Conservation (phyloP, 306 rosid genomes). For the Glycyrrhiza uralensis region DNA sequence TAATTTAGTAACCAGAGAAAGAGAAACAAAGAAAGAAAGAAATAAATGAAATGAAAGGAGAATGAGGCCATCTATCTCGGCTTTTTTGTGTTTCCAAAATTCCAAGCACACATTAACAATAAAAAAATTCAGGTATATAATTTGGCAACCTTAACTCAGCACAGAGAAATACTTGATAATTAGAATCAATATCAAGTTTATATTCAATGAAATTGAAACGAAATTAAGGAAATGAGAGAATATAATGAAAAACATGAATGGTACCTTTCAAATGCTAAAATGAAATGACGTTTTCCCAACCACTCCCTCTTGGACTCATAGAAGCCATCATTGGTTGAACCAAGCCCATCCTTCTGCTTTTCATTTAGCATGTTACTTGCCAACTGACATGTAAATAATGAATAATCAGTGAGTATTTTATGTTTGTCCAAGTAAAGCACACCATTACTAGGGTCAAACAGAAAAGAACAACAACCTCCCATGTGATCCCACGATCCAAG, state of each 20-base stretch:
- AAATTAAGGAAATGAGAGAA: background rate
- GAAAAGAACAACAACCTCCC: conserved; percentile 68
- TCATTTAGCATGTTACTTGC: conserved; percentile 80
- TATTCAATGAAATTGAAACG: background rate
- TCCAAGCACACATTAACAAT: background rate
- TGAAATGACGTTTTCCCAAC: conserved; percentile 89
- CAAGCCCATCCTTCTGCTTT: conserved; percentile 82
- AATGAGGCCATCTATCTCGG: background rate
- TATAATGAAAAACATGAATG: background rate
- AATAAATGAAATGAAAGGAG: background rate
- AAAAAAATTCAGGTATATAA: background rate
- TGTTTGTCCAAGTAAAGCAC: background rate
- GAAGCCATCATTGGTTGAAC: conserved; percentile 85
- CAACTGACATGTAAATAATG: conserved; percentile 42
- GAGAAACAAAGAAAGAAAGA: background rate
- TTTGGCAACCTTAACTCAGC: background rate
- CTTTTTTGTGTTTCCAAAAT: background rate
- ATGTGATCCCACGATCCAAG: conserved; percentile 91
- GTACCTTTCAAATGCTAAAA: conserved; percentile 91
- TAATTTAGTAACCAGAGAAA: background rate
- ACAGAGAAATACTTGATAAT: background rate
- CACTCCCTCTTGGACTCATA: conserved; percentile 97
- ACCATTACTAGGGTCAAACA: conserved; percentile 11
- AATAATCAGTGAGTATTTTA: conserved; percentile 12
- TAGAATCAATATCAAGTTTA: background rate